Base-by-base conservation (phyloP, 306 rosid species). In the Quercus alba region DNA sequence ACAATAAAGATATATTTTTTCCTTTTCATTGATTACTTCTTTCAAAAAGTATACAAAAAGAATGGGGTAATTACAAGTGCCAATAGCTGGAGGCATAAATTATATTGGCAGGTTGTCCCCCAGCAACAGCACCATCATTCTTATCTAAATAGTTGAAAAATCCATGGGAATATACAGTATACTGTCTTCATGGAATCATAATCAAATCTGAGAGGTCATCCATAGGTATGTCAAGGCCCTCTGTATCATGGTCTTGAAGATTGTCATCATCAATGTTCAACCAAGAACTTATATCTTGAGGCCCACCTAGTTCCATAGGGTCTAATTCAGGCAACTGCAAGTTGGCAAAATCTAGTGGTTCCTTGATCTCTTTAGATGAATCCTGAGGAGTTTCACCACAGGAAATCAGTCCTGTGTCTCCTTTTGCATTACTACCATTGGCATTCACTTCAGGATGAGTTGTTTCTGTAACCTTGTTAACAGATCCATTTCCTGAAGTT, bases 221-320 rank as follows among this genome's bases (percentile, higher is more conserved):
- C 98, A 92, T 89, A 58, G 97, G 98, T 84, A 92, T 91, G 70
- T 86, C 94, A 21, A 89, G 88, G 85, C 97, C 97, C 57, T 78
- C 75, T 1, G 77, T 72, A 80, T 88, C 92, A 74, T 80, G 78
- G 31, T 87, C 98, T 82, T 88, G 91, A 66, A 89, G 80, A 56
- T 81, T 89, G 41, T 88, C 97, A 19, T 86, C 93, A 51, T 89
- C 96, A 80, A 91, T 77, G 86, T 88, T 87, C 79, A 88, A 81
- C 94, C 93, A 94, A 61, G 87, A 82, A 78, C 80, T 88, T 66
- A 92, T 84, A 80, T 94, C 98, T 38, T 87, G 92, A 79, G 80
- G 78, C 55, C 88, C 93, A 75, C 87, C 93, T 49, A 92, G 77
- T 61, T 87, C 97, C 38, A 89, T 77, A n/a, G 93, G 61, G 77